A percentile compares a stretch with the other conserved stretches of the same genome.
Evolutionary conservation across 1,284 basidiomycete genomes (phyloP).

Genomic region (Rhodotorula sp.): DNA sequence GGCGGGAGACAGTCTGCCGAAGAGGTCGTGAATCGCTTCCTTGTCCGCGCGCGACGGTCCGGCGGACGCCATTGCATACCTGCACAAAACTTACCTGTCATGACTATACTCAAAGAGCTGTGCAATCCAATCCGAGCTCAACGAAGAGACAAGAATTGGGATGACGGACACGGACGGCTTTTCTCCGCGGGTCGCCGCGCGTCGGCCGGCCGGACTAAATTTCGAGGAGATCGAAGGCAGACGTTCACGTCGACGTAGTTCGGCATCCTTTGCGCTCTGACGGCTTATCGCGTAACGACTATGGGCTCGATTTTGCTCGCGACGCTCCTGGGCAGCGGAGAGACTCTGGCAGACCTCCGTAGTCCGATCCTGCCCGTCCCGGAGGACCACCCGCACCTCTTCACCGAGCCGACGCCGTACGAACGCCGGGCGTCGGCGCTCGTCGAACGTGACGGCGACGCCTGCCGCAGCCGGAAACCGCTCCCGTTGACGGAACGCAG

Average conservation of each 20-base stretch:
- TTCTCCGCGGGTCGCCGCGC: too few relatives aligned
- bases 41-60: too few relatives aligned
- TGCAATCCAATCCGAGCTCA: too few relatives aligned
- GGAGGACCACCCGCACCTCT: conserved; percentile 1
- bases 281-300: background rate
- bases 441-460: background rate
- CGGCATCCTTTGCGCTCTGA: background rate
- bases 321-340: background rate
- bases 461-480: background rate
- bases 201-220: too few relatives aligned
- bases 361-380: conserved; percentile 9
- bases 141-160: too few relatives aligned
- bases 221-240: too few relatives aligned
- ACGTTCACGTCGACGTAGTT: too few relatives aligned
- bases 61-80: too few relatives aligned
- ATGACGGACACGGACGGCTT: too few relatives aligned
- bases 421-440: background rate
- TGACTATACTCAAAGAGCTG: too few relatives aligned
- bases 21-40: background rate
- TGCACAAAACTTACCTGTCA: too few relatives aligned
- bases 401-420: background rate
- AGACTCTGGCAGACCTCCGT: conserved; percentile 9
- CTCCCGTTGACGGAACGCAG: conserved; percentile 18
- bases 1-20: background rate
- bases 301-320: conserved; percentile 1